A percentile compares a stretch with the other conserved stretches of the same genome.
Evolutionary conservation across 1,284 basidiomycete genomes (phyloP).

Genomic region (Ceratobasidium sp.): DNA sequence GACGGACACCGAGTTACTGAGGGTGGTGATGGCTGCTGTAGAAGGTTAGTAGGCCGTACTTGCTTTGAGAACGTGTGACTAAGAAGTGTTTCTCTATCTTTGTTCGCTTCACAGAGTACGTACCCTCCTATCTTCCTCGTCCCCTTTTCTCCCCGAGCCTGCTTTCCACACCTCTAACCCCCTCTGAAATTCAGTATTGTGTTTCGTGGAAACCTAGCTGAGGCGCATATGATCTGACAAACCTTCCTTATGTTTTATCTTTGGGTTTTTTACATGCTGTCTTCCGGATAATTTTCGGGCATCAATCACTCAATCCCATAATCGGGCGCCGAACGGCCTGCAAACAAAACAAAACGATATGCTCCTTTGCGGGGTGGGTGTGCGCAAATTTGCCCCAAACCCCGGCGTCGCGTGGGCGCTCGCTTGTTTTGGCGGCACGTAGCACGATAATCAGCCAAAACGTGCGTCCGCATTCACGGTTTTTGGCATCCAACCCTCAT

Average conservation of each 20-base stretch:
- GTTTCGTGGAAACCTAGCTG: slow-evolving; percentile 28
- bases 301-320: slow-evolving; percentile 33
- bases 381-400: slow-evolving; percentile 2
- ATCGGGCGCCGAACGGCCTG: not conserved
- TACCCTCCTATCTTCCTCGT: slow-evolving; percentile 53
- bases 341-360: slow-evolving; percentile 30
- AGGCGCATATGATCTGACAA: slow-evolving; percentile 39
- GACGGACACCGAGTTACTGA: slow-evolving; percentile 88
- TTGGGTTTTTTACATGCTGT: slow-evolving; percentile 20
- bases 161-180: slow-evolving; percentile 39
- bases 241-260: slow-evolving; percentile 19
- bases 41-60: slow-evolving; percentile 67
- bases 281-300: slow-evolving; percentile 29
- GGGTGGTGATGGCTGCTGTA: slow-evolving; percentile 92
- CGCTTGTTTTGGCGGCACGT: not conserved
- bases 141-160: slow-evolving; percentile 46
- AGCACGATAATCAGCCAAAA: slow-evolving; percentile 38
- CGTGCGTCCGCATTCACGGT: slow-evolving; percentile 15
- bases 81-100: slow-evolving; percentile 42
- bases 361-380: not conserved
- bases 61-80: slow-evolving; percentile 34
- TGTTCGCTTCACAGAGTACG: slow-evolving; percentile 68
- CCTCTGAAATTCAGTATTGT: slow-evolving; percentile 25
- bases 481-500: not conserved
- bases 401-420: not conserved